Base-by-base conservation (phyloP, 208 protist genomes). In the Leishmania turanica region DNA sequence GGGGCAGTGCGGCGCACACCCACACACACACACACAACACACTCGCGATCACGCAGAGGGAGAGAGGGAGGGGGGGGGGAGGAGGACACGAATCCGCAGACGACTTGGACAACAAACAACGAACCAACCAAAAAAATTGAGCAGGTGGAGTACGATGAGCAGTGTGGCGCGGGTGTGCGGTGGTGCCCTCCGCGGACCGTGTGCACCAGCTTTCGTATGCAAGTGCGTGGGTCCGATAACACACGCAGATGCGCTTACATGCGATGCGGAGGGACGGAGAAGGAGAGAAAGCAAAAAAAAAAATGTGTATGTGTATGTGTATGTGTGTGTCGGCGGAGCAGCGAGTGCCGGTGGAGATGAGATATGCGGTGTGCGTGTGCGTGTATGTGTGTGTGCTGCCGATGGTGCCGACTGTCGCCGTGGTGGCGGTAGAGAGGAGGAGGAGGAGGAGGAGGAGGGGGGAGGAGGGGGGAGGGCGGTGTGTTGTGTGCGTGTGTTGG, bases 11-110 rank as follows among this genome's bases (percentile, higher is more conserved):
- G 17, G 6, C 27, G 24, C 56, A 6, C 56, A 1, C 56, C 17
- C 74, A 45, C 60, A 80, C 60, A 70, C 74, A 45, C 60, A 80
- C 60, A 70, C 37, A 40, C 37, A 70, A 37, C 66, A 82, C 84
- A 87, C 78, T 53, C 58, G n/a, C 49, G 45, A 58, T 60, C 47
- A 45, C 17, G 31, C 27, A 45, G 72, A 37, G n/a, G 51, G 15
- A 62, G 27, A 45, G 51, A 27, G 47, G n/a, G 47, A 21, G 53
- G 15, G 53, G 15, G 72, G 37, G 37, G 37, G 37, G 37, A 1
- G 37, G 37, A 64, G 68, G 27, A 53, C 6, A 53, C 0, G 27
- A 53, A 6, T 64, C 0, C n/a, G n/a, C n/a, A 64, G 58, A 8
- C 4, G 11, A 68, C 31, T 15, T 27, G 3, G 31, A 42, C 31